phyloP scores from a whole-genome alignment of 768 basidiomycete species.

The Lactarius quietus region DNA sequence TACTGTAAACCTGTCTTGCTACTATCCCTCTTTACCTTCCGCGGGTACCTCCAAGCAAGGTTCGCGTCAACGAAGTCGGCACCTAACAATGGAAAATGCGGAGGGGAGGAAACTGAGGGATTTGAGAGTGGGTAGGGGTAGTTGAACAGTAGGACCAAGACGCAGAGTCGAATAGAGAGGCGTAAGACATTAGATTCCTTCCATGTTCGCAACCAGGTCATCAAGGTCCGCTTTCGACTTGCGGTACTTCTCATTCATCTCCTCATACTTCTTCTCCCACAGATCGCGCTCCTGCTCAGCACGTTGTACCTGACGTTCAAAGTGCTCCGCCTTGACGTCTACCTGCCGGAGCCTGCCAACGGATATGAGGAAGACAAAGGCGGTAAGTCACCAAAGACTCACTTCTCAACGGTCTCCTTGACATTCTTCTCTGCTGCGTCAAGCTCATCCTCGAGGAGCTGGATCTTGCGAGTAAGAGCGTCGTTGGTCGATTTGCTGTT shows the following conservation, averaged over 20 bases:
- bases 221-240: slow-evolving; percentile 77
- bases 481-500: slow-evolving; percentile 68
- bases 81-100: neutral
- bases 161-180: neutral
- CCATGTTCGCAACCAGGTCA: slow-evolving; percentile 76
- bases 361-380: neutral
- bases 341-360: slow-evolving; percentile 80
- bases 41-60: no score
- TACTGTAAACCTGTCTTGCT: no score
- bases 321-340: slow-evolving; percentile 98
- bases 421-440: slow-evolving; percentile 94
- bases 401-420: slow-evolving; percentile 97
- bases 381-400: slow-evolving; percentile 35
- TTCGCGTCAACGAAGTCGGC: no score
- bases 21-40: no score
- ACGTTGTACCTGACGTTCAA: slow-evolving; percentile 85
- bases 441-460: slow-evolving; percentile 91
- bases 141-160: neutral
- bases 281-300: slow-evolving; percentile 87
- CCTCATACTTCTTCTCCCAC: slow-evolving; percentile 97
- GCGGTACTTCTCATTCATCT: slow-evolving; percentile 65
- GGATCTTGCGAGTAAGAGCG: slow-evolving; percentile 74
- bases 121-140: neutral
- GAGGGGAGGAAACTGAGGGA: neutral
- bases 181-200: slow-evolving; percentile 29